Evolutionary conservation across 2,329 filamentous ascomycete genomes (phyloP).

Genomic region (Aspergillus fischeri): DNA sequence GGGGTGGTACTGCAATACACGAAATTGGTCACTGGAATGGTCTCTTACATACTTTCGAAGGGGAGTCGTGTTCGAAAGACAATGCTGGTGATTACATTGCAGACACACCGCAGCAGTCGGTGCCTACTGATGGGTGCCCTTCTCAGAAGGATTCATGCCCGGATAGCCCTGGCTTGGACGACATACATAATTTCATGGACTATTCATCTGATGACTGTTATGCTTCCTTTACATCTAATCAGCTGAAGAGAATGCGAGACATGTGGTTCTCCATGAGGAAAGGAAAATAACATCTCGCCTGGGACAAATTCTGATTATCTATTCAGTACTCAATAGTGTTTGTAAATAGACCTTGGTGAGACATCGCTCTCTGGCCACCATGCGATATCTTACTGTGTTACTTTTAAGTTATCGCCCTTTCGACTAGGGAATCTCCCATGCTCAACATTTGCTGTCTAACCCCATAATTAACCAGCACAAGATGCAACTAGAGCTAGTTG

Average conservation of each 20-base stretch:
- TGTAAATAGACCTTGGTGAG: background rate
- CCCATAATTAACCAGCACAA: too few species aligned
- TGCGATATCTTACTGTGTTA: background rate
- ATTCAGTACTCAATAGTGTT: background rate
- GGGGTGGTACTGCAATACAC: conserved; percentile 44
- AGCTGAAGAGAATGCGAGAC: conserved; percentile 48
- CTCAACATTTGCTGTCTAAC: background rate
- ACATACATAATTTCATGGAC: conserved; percentile 59
- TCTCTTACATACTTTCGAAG: conserved; percentile 44
- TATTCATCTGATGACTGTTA: conserved; percentile 56
- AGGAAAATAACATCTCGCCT: conserved; percentile 24
- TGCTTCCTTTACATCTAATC: conserved; percentile 47
- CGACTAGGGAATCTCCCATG: background rate
- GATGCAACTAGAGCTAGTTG: background rate
- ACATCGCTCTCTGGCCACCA: too few species aligned
- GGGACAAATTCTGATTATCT: conserved; percentile 1
- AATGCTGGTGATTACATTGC: conserved; percentile 41
- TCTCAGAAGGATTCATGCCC: conserved; percentile 50
- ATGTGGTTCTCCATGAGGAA: conserved; percentile 47
- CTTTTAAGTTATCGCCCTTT: background rate
- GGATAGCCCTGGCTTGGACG: conserved; percentile 42
- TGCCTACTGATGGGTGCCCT: conserved; percentile 58
- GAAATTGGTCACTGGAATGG: conserved; percentile 48
- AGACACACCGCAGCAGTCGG: conserved; percentile 47
- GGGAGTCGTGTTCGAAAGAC: conserved; percentile 29